Conservation (phyloP, 2,329 filamentous ascomycete species). For the Aspergillus fumigatiaffinis region DNA sequence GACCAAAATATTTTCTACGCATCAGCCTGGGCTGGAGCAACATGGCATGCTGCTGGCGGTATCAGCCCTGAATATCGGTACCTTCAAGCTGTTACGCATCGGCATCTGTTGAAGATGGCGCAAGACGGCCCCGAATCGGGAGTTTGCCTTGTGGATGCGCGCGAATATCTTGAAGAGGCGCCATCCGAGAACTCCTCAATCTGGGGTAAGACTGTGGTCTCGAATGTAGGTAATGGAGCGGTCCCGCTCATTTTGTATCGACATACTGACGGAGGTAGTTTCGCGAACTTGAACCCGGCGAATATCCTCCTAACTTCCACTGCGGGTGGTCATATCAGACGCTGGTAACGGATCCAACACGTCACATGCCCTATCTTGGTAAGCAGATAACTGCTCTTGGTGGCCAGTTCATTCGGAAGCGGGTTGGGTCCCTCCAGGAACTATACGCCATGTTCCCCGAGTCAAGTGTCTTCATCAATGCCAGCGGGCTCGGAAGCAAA, state of each 20-base stretch:
- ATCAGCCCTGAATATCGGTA: conserved; percentile 33
- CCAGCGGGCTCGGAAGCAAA: conserved; percentile 36
- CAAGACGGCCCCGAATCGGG: conserved; percentile 31
- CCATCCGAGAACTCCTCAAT: conserved; percentile 30
- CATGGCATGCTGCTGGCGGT: conserved; percentile 37
- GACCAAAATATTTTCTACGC: conserved; percentile 36
- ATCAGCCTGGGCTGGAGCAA: conserved; percentile 38
- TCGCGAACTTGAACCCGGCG: conserved; percentile 25
- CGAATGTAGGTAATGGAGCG: conserved; percentile 22
- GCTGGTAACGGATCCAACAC: conserved; percentile 36
- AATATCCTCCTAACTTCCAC: conserved; percentile 33
- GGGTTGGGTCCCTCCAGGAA: conserved; percentile 30
- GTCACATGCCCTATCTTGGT: conserved; percentile 34
- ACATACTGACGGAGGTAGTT: conserved; percentile 23
- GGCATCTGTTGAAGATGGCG: conserved; percentile 33
- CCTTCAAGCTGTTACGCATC: conserved; percentile 33
- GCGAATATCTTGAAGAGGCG: conserved; percentile 33
- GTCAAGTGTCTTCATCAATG: conserved; percentile 36
- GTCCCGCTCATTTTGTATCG: no score
- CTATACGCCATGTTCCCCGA: conserved; percentile 34
- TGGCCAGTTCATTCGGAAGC: conserved; percentile 32
- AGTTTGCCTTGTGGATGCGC: conserved; percentile 31
- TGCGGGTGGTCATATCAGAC: conserved; percentile 35
- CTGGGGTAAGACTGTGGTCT: conserved; percentile 34
- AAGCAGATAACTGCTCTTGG: conserved; percentile 28